Percentiles rank a stretch among this genome's conserved stretches.
Conservation (phyloP, 2,329 filamentous ascomycete species). For the Aspergillus ochraceoroseus region DNA sequence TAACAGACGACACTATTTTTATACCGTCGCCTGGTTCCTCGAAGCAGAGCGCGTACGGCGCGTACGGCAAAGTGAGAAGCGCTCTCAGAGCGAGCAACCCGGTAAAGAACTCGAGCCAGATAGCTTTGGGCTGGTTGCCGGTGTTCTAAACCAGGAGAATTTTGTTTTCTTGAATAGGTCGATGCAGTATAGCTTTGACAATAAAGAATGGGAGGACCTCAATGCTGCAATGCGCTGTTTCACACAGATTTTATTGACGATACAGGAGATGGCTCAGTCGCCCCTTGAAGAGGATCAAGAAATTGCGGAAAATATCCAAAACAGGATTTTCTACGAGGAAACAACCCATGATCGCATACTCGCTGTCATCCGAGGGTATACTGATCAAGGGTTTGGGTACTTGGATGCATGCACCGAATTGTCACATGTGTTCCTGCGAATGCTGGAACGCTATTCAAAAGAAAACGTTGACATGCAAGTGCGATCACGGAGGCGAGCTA, state of each 20-base stretch:
- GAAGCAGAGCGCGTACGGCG: constrained; percentile 74
- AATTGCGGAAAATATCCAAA: constrained; percentile 95
- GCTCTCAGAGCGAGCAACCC: constrained; percentile 46
- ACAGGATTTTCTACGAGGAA: constrained; percentile 97
- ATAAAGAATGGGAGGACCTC: constrained; percentile 81
- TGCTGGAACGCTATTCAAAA: constrained; percentile 89
- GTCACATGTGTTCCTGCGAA: constrained; percentile 82
- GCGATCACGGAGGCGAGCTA: constrained; percentile 68
- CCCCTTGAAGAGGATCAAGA: constrained; percentile 89
- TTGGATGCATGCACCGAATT: constrained; percentile 89
- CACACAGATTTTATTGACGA: constrained; percentile 85
- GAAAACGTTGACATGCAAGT: constrained; percentile 93
- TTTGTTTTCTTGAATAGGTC: constrained; percentile 82
- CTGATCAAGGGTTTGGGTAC: constrained; percentile 89
- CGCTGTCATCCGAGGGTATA: constrained; percentile 76
- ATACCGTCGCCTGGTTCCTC: constrained; percentile 87
- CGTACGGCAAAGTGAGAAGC: constrained; percentile 52
- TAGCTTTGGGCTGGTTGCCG: constrained; percentile 80
- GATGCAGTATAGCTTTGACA: constrained; percentile 72
- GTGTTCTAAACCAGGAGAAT: constrained; percentile 88
- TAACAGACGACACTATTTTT: constrained; percentile 84
- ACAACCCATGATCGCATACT: constrained; percentile 84
- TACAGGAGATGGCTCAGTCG: constrained; percentile 86
- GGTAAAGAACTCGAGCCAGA: constrained; percentile 59
- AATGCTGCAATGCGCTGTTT: constrained; percentile 89